Conservation (phyloP, 345 rosid genomes). For the Eucalyptus tenuipes region DNA sequence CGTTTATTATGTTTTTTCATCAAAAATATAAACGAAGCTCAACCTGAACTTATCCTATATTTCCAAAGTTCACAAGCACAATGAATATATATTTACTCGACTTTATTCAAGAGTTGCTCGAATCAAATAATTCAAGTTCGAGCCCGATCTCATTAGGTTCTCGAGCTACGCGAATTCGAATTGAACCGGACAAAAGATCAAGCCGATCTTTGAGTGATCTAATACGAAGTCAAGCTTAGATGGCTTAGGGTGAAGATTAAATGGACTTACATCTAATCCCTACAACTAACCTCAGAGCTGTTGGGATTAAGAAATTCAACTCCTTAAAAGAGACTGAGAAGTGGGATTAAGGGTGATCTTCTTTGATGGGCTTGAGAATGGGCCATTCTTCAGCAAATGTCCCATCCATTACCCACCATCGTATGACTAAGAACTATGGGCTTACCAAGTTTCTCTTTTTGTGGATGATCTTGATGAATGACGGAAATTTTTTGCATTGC, state of each 20-base stretch:
- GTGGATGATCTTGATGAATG: background rate
- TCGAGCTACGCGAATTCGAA: background rate
- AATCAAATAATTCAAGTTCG: background rate
- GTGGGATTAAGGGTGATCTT: background rate
- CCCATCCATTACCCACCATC: background rate
- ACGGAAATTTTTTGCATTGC: background rate
- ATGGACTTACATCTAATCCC: background rate
- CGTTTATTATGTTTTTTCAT: background rate
- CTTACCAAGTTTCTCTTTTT: background rate
- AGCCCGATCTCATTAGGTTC: background rate
- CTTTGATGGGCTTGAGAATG: background rate
- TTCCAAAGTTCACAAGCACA: background rate
- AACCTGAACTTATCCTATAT: background rate
- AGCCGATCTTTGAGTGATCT: background rate
- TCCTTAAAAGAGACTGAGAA: background rate
- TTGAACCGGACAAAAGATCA: background rate
- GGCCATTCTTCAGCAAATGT: background rate
- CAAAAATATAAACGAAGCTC: background rate
- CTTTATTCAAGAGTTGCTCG: background rate
- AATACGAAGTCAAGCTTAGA: background rate
- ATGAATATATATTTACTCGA: background rate
- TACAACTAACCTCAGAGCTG: background rate
- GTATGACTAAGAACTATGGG: background rate
- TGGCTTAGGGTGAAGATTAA: background rate
- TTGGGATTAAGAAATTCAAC: background rate